These are phyloP conservation scores for Balakata baccata DNA, from an alignment of 345 rosid genomes.

Conservation along the genomic window DNA sequence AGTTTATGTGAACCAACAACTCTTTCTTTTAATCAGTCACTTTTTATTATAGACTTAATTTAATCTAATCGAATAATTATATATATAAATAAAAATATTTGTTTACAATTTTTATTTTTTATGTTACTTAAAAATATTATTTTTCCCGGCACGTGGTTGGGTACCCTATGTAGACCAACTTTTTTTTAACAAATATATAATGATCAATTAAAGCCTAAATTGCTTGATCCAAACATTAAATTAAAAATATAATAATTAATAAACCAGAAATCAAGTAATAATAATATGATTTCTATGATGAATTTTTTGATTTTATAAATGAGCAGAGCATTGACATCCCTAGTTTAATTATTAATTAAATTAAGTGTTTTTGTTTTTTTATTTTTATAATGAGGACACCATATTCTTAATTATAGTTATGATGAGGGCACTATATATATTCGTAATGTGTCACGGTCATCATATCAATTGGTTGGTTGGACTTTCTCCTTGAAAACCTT, in stretches of 20 bases:
- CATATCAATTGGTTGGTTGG: conserved; percentile 20
- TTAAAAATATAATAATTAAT: background rate
- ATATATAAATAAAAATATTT: no score
- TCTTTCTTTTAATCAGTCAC: background rate
- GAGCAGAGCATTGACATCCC: conserved; percentile 9
- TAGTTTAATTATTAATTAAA: background rate
- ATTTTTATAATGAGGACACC: background rate
- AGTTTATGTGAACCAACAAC: background rate
- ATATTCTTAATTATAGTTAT: background rate
- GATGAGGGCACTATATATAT: no score
- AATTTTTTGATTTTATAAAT: conserved; percentile 16
- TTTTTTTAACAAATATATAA: background rate
- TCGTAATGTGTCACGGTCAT: conserved; percentile 3
- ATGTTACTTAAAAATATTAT: background rate
- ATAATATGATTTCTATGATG: background rate
- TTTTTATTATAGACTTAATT: background rate
- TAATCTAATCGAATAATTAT: background rate
- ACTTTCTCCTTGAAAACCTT: no score
- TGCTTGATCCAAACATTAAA: background rate
- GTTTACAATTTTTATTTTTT: background rate
- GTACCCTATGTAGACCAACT: conserved; percentile 18
- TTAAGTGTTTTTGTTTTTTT: background rate
- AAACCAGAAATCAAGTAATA: background rate
- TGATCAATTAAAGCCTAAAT: background rate
- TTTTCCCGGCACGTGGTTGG: conserved; percentile 17